Evolutionary conservation across 768 basidiomycete species (phyloP).

Genomic region (Strobilomyces echinocephalus): DNA sequence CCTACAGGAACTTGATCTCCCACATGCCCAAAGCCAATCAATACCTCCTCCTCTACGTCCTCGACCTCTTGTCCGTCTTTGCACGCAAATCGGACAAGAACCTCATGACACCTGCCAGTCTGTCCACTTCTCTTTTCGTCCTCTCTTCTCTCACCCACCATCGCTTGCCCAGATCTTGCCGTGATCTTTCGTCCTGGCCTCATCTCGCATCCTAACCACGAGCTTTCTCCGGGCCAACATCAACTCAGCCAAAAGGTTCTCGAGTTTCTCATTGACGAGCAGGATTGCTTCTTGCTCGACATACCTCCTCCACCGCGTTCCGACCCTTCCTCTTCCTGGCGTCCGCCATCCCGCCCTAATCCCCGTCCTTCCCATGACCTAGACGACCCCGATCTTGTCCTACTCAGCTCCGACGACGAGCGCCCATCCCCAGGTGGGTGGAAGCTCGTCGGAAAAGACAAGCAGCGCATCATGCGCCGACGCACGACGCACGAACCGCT

Average conservation of each 20-base stretch:
- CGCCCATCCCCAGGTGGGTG: constrained; percentile 45
- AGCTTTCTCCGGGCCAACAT: constrained; percentile 83
- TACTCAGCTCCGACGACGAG: constrained; percentile 48
- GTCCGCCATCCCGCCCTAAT: constrained; percentile 12
- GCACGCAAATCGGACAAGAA: constrained; percentile 88
- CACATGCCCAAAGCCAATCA: constrained; percentile 86
- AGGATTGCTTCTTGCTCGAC: constrained; percentile 92
- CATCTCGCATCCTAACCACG: constrained; percentile 83
- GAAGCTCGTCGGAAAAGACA: constrained; percentile 44
- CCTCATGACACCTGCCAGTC: constrained; percentile 92
- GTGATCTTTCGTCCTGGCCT: constrained; percentile 96
- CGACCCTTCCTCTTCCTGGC: constrained; percentile 29
- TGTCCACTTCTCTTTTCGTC: constrained; percentile 28
- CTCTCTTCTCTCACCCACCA: background rate
- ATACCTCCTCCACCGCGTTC: constrained; percentile 63
- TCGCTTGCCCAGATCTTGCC: constrained; percentile 66
- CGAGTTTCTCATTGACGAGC: constrained; percentile 94
- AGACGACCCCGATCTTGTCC: constrained; percentile 45
- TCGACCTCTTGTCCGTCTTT: constrained; percentile 94
- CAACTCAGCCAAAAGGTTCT: constrained; percentile 84
- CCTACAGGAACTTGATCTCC: constrained; percentile 81
- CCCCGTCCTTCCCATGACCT: constrained; percentile 17
- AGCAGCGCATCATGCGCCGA: constrained; percentile 45
- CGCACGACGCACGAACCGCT: constrained; percentile 51
- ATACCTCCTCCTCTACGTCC: constrained; percentile 93